Base-by-base conservation (phyloP, 2,329 filamentous ascomycete genomes). In the Aureobasidium zeae region DNA sequence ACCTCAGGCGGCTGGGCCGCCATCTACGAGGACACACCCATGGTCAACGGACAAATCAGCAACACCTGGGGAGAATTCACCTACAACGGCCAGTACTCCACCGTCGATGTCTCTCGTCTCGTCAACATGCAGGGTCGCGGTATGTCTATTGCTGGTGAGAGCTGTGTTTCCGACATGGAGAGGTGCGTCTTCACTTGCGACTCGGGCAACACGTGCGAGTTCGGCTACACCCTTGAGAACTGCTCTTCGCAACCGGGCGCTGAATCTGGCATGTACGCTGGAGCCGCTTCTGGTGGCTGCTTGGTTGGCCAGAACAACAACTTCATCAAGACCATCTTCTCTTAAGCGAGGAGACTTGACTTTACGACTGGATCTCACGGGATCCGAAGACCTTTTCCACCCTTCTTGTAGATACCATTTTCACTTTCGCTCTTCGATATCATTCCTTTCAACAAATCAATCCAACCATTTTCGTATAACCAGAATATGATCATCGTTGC, bases 21-120 rank as follows among this genome's bases (percentile, higher is more conserved):
- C 19, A 32, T 47, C 25, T 50, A 48, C 41, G 16, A 36, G 11
- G 43, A 42, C 45, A 51, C 43, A 17, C 35, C 28, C n/a, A 32
- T 50, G 24, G 31, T 44, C 34, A 46, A 48, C 34, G 49, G 49
- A 37, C 45, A 48, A 31, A 29, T 51, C 29, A 38, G 25, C 45
- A 46, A 51, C 37, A 48, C 49, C 25, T 48, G 45, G 45, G 43
- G 44, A 19, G 49, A 51, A 30, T 44, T 26, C 45, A 51, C 49
- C 29, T 49, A 46, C 42, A 35, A 26, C 31, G 41, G 43, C 31
- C 22, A 22, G 4, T 49, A 45, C 45, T 47, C 45, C 28, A 49
- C 48, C 36, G 43, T 46, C 21, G 48, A 49, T 20, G 48, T 49
- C 26, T 49, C 48, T 7, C 48, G 48, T 32, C 33, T 45, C 9